phyloP scores from a whole-genome alignment of 2,329 filamentous ascomycete genomes.

The Dryadomyces quercus-mongolicae region DNA sequence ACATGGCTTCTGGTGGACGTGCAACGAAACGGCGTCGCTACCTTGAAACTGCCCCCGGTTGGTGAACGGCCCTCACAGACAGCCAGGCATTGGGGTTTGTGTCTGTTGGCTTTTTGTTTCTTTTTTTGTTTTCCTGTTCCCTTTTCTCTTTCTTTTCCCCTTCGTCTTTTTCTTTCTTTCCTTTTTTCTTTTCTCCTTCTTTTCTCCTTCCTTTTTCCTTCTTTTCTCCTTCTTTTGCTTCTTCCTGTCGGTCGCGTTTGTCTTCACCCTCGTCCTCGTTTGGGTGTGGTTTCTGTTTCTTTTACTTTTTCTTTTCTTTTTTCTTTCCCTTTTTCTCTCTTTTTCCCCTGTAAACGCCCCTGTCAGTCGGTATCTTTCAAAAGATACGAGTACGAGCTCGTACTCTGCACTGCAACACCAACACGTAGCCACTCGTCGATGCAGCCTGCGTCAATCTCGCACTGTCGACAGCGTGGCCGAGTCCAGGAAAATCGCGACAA shows the following conservation, averaged over 20 bases:
- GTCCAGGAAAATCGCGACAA: background rate
- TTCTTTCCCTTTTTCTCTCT: too few species aligned
- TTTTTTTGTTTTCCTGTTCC: background rate
- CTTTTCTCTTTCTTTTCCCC: background rate
- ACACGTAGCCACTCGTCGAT: too few species aligned
- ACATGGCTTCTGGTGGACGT: constrained; percentile 5
- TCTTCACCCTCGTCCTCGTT: too few species aligned
- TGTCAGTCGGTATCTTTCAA: too few species aligned
- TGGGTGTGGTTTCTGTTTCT: background rate
- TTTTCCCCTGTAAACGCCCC: too few species aligned
- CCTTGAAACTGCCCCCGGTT: background rate
- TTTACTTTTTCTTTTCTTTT: background rate
- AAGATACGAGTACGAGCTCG: too few species aligned
- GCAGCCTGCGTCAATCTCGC: background rate
- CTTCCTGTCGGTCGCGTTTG: too few species aligned
- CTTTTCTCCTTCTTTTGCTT: background rate
- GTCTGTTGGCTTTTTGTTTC: background rate
- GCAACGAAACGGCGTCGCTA: background rate
- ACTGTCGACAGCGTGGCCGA: background rate
- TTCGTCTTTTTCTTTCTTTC: background rate
- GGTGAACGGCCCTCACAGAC: background rate
- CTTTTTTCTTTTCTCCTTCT: background rate
- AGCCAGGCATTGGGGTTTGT: background rate
- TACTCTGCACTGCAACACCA: too few species aligned
- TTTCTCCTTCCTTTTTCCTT: background rate